Evolutionary conservation across 2,329 filamentous ascomycete genomes (phyloP), one percentile per base, ranked within the genome.

Genomic region (Penicillium sp.): DNA sequence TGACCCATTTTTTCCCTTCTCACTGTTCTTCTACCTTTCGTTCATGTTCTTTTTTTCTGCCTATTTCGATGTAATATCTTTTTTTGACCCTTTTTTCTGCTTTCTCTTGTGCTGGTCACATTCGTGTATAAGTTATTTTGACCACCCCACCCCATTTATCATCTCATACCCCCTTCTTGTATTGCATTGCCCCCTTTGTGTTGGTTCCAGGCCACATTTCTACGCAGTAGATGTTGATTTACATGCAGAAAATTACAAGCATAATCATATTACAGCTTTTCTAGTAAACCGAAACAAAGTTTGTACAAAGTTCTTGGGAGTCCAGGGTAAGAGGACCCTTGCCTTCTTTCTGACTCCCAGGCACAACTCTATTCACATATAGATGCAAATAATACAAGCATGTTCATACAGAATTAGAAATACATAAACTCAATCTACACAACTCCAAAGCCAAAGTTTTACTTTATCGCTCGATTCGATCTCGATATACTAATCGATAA

Each of bases 61-160:
- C 41, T 64, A 62, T 64, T 64, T 50, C n/a, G 53, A 66, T 68
- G 63, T 68, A 68, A 68, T 66, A 62, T 61, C 46, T 55, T 59
- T 60, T 54, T 31, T n/a, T n/a, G n/a, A 38, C 38, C 38, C 42
- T 41, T 49, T 36, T 53, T 58, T 52, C 54, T 54, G 44, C 22
- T 41, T 44, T 43, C 44, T 55, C 53, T 53, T 69, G 69, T 72
- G 69, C 69, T 69, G 69, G 69, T 55, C 69, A 71, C 67, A 68
- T 65, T 59, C 53, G 48, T 65, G 67, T 70, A 69, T 65, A 65
- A 64, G 68, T 63, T 68, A 67, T 67, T 60, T 60, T 55, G 50
- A 51, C 53, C 56, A 47, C 49, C n/a, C 52, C 44, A 41, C 53
- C 44, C 43, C 36, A 16, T 53, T 44, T 53, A 56, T 54, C 51